A percentile compares a stretch with the other conserved stretches of the same genome.
phyloP scores from a whole-genome alignment of 495 filamentous ascomycete species.

The Pseudomonodictys pantanalensis region DNA sequence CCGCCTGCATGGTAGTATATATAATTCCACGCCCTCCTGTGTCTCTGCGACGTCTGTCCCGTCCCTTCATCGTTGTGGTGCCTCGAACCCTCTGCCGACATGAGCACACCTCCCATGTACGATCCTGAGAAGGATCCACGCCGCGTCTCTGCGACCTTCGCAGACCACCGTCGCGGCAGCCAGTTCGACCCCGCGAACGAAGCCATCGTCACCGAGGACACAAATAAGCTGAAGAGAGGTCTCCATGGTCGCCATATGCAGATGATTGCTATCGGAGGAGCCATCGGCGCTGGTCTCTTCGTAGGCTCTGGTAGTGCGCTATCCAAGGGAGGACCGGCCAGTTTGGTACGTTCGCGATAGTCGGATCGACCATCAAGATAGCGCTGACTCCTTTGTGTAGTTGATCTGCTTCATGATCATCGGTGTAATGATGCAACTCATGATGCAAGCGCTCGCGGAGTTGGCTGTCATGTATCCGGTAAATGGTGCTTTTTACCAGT shows the following conservation, averaged over 20 bases:
- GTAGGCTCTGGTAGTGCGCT: slow-evolving; percentile 38
- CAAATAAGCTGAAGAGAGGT: slow-evolving; percentile 18
- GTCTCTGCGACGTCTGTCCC: background rate
- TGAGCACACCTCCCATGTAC: background rate
- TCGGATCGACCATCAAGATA: background rate
- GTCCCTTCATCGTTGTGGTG: background rate
- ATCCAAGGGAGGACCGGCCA: slow-evolving; percentile 34
- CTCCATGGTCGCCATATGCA: slow-evolving; percentile 32
- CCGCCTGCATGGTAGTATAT: background rate
- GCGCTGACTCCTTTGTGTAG: slow-evolving; percentile 25
- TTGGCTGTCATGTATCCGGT: slow-evolving; percentile 68
- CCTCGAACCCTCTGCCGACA: background rate
- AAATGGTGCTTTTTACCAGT: slow-evolving; percentile 59
- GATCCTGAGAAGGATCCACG: slow-evolving; percentile 17
- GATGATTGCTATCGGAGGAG: slow-evolving; percentile 38
- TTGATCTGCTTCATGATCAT: slow-evolving; percentile 52
- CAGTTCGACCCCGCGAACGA: slow-evolving; percentile 7
- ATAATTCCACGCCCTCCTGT: background rate
- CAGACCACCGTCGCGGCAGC: slow-evolving; percentile 12
- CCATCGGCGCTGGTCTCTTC: slow-evolving; percentile 43
- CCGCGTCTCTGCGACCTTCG: slow-evolving; percentile 10
- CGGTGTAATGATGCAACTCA: slow-evolving; percentile 50
- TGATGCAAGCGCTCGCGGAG: slow-evolving; percentile 65
- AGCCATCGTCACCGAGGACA: slow-evolving; percentile 6
- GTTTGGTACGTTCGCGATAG: slow-evolving; percentile 27